These are phyloP conservation scores for Hibiscus tridactylites DNA, from an alignment of 345 rosid species.

Conservation along the genomic window DNA sequence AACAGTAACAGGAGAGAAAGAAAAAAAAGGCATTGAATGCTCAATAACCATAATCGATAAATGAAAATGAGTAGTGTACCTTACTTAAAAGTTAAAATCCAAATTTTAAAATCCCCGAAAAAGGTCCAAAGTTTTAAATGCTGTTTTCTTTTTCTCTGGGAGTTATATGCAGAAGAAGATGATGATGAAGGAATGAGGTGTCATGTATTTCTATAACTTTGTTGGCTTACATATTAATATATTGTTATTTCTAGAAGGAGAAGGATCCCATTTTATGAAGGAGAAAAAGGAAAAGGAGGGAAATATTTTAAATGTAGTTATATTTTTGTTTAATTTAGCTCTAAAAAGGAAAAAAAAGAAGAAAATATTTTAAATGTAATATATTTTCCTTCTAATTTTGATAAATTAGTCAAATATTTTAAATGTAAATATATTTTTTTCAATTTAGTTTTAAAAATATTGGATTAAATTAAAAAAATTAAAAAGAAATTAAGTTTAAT, in stretches of 20 bases:
- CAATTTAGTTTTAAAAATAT: too few relatives aligned
- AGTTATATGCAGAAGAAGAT: conserved; percentile 17
- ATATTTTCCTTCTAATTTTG: too few relatives aligned
- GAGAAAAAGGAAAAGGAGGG: background rate
- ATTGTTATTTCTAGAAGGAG: background rate
- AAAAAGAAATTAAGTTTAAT: too few relatives aligned
- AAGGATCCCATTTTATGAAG: background rate
- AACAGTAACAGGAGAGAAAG: background rate
- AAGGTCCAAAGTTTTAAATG: background rate
- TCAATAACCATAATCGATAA: conserved; percentile 11
- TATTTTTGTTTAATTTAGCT: too few relatives aligned
- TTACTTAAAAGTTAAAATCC: conserved; percentile 7
- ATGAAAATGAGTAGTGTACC: conserved; percentile 22
- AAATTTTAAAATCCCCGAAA: background rate
- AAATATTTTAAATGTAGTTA: background rate
- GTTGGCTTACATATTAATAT: conserved; percentile 15
- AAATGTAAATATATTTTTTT: too few relatives aligned
- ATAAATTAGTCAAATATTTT: too few relatives aligned
- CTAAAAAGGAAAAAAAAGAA: too few relatives aligned
- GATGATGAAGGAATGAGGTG: conserved; percentile 13
- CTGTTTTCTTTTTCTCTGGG: conserved; percentile 5
- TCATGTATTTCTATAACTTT: conserved; percentile 21
- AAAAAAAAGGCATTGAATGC: background rate
- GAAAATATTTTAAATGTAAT: too few relatives aligned
- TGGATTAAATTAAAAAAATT: too few relatives aligned